Percentiles rank a stretch among this genome's conserved stretches.
These are phyloP conservation scores for Poa annua DNA, from an alignment of 176 grass and related monocot species.

Conservation along the genomic window DNA sequence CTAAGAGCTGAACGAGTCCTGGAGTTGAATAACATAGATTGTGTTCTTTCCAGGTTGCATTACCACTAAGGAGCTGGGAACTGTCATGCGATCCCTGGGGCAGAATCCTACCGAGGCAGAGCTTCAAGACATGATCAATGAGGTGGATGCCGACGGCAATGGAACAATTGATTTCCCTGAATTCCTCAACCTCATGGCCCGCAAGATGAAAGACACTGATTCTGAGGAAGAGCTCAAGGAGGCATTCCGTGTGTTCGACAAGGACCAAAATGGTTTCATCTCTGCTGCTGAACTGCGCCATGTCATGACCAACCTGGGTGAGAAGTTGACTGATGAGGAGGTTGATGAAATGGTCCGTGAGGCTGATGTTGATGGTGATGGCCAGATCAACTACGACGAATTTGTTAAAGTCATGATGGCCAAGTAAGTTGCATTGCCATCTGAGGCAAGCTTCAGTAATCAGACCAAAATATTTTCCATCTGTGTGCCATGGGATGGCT, in stretches of 20 bases:
- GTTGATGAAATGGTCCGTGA: conserved; percentile 59
- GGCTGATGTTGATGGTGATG: conserved; percentile 56
- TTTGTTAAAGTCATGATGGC: conserved; percentile 47
- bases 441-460: conserved; percentile 10
- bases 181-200: conserved; percentile 50
- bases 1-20: neutral
- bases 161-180: conserved; percentile 57
- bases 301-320: conserved; percentile 58
- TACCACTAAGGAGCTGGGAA: conserved; percentile 54
- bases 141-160: conserved; percentile 54
- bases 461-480: conserved; percentile 16
- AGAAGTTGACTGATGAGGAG: conserved; percentile 57
- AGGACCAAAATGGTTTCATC: conserved; percentile 49
- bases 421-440: conserved; percentile 36
- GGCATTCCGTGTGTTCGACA: conserved; percentile 41
- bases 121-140: conserved; percentile 50
- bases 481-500: conserved; percentile 12
- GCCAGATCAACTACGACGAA: conserved; percentile 51
- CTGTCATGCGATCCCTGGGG: conserved; percentile 55
- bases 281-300: conserved; percentile 57
- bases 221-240: conserved; percentile 48
- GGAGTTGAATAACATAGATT: neutral
- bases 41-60: conserved; percentile 39
- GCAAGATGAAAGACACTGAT: conserved; percentile 47
- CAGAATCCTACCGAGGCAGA: conserved; percentile 56